phyloP scores from a whole-genome alignment of 768 basidiomycete genomes.

The Boletus eberwhitei region DNA sequence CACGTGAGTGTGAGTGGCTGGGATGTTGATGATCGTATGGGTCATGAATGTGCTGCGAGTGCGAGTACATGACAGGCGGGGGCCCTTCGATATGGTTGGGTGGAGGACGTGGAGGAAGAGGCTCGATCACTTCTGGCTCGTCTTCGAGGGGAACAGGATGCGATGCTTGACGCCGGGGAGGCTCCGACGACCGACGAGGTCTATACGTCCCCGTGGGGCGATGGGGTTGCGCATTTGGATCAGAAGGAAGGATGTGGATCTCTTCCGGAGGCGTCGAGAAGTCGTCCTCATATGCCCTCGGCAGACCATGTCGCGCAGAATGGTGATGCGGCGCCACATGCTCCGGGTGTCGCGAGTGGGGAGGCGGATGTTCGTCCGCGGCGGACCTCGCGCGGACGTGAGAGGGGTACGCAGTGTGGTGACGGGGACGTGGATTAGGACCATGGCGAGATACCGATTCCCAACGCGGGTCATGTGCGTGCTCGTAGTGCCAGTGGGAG shows the following conservation, averaged over 20 bases:
- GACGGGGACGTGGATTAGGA: constrained; percentile 25
- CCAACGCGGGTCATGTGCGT: constrained; percentile 13
- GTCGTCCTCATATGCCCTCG: constrained; percentile 17
- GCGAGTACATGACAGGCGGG: constrained; percentile 34
- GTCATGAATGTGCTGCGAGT: constrained; percentile 39
- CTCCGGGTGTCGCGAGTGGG: constrained; percentile 31
- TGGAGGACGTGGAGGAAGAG: constrained; percentile 32
- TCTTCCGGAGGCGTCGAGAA: constrained; percentile 48
- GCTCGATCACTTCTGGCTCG: constrained; percentile 33
- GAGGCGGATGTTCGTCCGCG: constrained; percentile 27
- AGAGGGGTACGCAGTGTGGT: constrained; percentile 31
- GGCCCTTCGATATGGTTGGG: constrained; percentile 21
- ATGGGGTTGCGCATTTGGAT: constrained; percentile 35
- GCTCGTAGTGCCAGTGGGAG: constrained; percentile 39
- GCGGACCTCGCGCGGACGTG: constrained; percentile 40
- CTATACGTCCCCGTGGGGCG: constrained; percentile 27
- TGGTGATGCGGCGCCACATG: constrained; percentile 9
- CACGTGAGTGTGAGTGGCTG: constrained; percentile 37
- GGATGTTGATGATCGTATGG: constrained; percentile 31
- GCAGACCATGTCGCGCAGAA: constrained; percentile 18
- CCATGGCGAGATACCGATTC: constrained; percentile 17
- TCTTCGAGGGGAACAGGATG: constrained; percentile 18
- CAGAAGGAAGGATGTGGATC: constrained; percentile 59
- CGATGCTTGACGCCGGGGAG: constrained; percentile 23
- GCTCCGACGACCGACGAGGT: constrained; percentile 30